A percentile compares a stretch with the other conserved stretches of the same genome.
These are phyloP conservation scores for Annona squamosa DNA, from an alignment of 164 flowering plant genomes.

Conservation along the genomic window DNA sequence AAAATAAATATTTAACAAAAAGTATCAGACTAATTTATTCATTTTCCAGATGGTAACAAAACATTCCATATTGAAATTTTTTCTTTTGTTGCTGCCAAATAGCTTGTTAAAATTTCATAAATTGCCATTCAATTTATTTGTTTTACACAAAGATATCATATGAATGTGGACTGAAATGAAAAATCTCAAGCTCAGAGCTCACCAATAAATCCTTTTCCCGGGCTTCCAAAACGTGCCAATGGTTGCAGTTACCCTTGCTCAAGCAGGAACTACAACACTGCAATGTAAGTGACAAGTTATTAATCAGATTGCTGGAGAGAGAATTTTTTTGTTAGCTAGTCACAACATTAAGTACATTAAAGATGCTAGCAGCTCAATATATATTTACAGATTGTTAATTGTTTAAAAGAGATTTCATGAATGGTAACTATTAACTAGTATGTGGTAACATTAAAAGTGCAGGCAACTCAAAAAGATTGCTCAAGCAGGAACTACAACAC, in stretches of 20 bases:
- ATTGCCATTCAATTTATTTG: too few species aligned
- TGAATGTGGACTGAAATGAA: background rate
- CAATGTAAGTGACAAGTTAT: conserved; percentile 2
- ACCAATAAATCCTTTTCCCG: conserved; percentile 71
- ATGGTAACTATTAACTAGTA: too few species aligned
- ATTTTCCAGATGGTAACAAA: background rate
- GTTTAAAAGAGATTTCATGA: background rate
- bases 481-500: conserved; percentile 38
- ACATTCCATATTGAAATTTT: too few species aligned
- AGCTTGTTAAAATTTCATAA: too few species aligned
- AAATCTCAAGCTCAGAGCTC: background rate
- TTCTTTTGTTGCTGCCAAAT: too few species aligned
- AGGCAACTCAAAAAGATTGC: background rate
- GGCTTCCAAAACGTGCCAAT: conserved; percentile 32
- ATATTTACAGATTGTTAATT: too few species aligned
- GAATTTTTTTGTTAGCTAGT: background rate
- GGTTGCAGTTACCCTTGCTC: conserved; percentile 36
- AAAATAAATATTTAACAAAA: too few species aligned
- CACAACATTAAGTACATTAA: background rate
- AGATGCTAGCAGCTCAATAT: too few species aligned
- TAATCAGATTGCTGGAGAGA: background rate
- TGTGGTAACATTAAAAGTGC: too few species aligned
- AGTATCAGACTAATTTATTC: background rate
- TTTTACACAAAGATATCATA: background rate
- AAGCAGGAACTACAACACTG: conserved; percentile 43